Base-by-base conservation (phyloP, 2,329 filamentous ascomycete genomes). In the Zopfia rhizophila region DNA sequence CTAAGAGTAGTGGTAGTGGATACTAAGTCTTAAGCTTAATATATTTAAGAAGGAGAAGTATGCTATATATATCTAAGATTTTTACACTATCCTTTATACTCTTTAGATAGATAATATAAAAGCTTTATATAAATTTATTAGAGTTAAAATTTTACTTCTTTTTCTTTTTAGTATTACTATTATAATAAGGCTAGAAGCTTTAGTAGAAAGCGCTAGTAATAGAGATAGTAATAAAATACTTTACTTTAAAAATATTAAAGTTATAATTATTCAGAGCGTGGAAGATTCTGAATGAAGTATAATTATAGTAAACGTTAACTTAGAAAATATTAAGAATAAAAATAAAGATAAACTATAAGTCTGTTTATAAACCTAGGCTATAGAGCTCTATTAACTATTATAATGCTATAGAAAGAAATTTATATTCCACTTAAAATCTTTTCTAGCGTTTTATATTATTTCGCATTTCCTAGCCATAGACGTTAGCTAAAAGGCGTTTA, bases 241-340 rank as follows among this genome's bases (percentile, higher is more conserved):
- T 14, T 49, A 12, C 8, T 60, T 58, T 27, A 61, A 42, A 36
- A 37, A 61, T 30, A 43, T 58, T n/a, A n/a, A 53, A 22, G 31
- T 58, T 49, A 40, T 58, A 14, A 58, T 58, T 44, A 49, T 58
- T 51, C 40, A 42, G 13, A 56, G 49, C 27, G 4, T 46, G 31
- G 25, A 14, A 42, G 44, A 59, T 45, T 37, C 48, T 24, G 46
- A 24, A 5, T 11, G 22, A 36, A 55, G 51, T 27, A 57, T 47
- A 31, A 45, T 61, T 37, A 23, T 53, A 31, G 56, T 37, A n/a
- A 57, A 56, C 38, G 38, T 59, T 6, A 59, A 59, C 30, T 38
- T 59, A 10, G 48, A 57, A 37, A 37, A 61, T 27, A 28, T 59
- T 4, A 59, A 61, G 27, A 59, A 61, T 23, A 57, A 59, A 31